Evolutionary conservation across 371 early-diverging fungal genomes (phyloP), one percentile per base, ranked within the genome.

Genomic region (Mucor indicus): DNA sequence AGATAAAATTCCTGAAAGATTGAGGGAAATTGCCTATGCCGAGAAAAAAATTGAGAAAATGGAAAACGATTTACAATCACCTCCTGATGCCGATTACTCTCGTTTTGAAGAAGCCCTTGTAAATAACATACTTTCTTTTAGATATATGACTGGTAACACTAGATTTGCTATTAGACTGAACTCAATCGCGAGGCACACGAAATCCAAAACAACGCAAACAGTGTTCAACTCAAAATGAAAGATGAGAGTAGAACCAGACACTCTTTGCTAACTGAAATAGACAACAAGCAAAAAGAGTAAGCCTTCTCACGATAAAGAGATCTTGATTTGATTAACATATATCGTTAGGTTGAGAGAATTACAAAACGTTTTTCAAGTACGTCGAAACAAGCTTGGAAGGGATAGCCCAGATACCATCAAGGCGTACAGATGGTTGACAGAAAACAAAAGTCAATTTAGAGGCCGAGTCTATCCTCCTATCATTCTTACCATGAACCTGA

Each of bases 401-500:
- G 47, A 50, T 9, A 74, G 83, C 49, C 50, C 39, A 21, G 83
- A 86, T 44, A 75, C 86, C 0, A 64, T 62, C 12, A 53, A 68
- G 2, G 93, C 89, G 1, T 62, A 74, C 1, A 32, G 67, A 13
- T 91, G 89, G 88, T 61, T 90, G 12, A 70, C 74, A 23, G 38
- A 77, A 9, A 87, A 94, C 49, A 72, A 74, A 15, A 24, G 61
- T 13, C 21, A 54, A 47, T 95, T 95, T 48, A 46, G 67, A 31
- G 81, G 84, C 36, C 72, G 73, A 17, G 85, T 97, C 2, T 87
- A 82, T 68, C 81, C 81, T 2, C 98, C 96, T 0, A 63, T 86
- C 3, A 72, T 81, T 25, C 50, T 89, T 16, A 73, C 77, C 17
- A 62, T 92, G 16, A 83, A 87, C 25, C 59, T 91, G 17, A 83